Base-by-base conservation (phyloP, 495 filamentous ascomycete species). In the Entonaema liquescens region DNA sequence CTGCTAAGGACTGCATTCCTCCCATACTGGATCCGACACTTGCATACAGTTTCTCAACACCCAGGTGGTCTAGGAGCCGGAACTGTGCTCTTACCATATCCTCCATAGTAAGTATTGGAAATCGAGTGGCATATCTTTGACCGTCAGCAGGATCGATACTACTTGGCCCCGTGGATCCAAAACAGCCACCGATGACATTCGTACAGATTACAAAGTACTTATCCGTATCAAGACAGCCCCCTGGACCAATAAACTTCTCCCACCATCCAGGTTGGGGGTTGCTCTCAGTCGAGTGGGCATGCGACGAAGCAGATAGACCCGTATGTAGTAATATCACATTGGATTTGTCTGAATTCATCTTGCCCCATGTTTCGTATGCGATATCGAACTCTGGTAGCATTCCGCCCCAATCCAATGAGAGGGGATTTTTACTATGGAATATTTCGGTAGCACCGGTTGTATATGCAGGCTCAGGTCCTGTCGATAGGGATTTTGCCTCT, bases 41-140 rank as follows among this genome's bases (percentile, higher is more conserved):
- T 8, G 96, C 95, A 76, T 96, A 93, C 17, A 98, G 84, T 76
- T 89, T 93, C 38, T 88, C 73, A 33, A 98, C 91, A 3, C 90
- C 91, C 15, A 98, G 81, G 23, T 79, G 77, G 77, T 98, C 95
- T 17, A 99, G 84, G 5, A 99, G 86, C 33, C 91, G 84, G 80
- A 98, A 99, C 77, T 99, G 95, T 4, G 94, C 94, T 17, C 93
- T 87, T 7, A 99, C 95, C 95, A 98, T 99, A 80, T 99, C 95
- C 60, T 95, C 89, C 81, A 99, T 90, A 0, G 95, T 99, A 33
- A 99, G 81, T 66, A 99, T 97, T 5, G 95, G 95, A 79, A 99
- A 99, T 21, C 96, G 89, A 1, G 95, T 99, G 11, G 94, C 95
- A 81, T 98, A 99, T 64, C 84, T 86, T 77, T 95, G 84, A 23